Evolutionary conservation across 768 basidiomycete species (phyloP), one percentile per base, ranked within the genome.

Genomic region (Mycena maculata): DNA sequence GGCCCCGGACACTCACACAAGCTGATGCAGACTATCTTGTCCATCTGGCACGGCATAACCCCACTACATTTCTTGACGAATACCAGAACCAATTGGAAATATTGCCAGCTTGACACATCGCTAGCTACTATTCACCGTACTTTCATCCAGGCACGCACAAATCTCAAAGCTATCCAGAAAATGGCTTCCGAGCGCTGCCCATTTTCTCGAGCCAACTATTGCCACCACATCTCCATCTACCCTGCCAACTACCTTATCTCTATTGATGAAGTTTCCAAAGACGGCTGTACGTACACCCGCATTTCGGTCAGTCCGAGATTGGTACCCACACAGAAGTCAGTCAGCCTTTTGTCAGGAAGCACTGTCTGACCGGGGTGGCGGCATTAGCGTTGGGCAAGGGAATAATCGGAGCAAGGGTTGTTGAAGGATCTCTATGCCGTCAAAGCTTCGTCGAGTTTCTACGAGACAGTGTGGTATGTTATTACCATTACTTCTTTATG

Each of bases 171-270:
- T 27, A 52, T 75, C 1, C 74, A 77, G 58, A 74, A 71, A 44
- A 50, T 76, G n/a, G 74, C 75, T n/a, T 42, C 68, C 6, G 72
- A 76, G 39, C 27, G 69, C 4, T 67, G 72, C 36, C 72, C 72
- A 4, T 18, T 63, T 15, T 25, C 41, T 33, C 47, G 57, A 30
- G 72, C 72, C 36, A 15, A 27, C 45, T 47, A 47, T 27, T 27
- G 22, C 23, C 25, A 23, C 10, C 45, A 23, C 23, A 47, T 47
- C 10, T 25, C 45, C 23, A 27, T 27, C 23, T 47, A 47, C 20
- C 45, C 45, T 8, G n/a, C 42, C 4, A 15, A 44, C 42, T 44
- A 44, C n/a, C n/a, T 44, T 5, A n/a, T 44, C 7, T 44, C n/a
- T n/a, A 47, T 47, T 27, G 45, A 47, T 27, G 42, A 44, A 22